A percentile compares a stretch with the other conserved stretches of the same genome.
These are phyloP conservation scores for Heliamphora pulchella DNA, from an alignment of 179 eudicot species.

Conservation along the genomic window DNA sequence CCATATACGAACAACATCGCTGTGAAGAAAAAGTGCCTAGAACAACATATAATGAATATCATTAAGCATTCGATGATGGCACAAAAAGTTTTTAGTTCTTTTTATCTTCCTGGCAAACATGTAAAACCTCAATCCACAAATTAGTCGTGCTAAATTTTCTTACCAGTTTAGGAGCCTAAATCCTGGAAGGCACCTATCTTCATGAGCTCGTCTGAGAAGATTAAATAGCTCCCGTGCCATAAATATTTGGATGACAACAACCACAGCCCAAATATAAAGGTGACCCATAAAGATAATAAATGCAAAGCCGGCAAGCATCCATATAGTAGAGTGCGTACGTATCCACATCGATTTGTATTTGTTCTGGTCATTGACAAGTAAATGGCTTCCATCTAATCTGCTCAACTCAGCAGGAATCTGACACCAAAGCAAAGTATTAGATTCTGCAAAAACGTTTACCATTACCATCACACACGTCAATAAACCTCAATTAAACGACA, in stretches of 20 bases:
- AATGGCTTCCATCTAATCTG: slow-evolving; percentile 61
- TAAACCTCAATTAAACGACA: too few relatives aligned
- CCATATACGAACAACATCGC: slow-evolving; percentile 96
- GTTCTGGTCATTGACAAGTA: slow-evolving; percentile 68
- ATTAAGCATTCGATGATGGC: too few relatives aligned
- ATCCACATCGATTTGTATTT: slow-evolving; percentile 87
- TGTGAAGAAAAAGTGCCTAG: slow-evolving; percentile 97
- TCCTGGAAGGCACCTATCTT: slow-evolving; percentile 85
- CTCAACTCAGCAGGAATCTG: too few relatives aligned
- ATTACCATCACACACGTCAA: too few relatives aligned
- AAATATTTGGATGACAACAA: slow-evolving; percentile 78
- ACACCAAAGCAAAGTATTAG: too few relatives aligned
- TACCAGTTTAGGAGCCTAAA: slow-evolving; percentile 88
- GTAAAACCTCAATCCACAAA: too few relatives aligned
- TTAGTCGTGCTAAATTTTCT: too few relatives aligned
- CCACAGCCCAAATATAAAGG: slow-evolving; percentile 96
- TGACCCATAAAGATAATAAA: slow-evolving; percentile 89
- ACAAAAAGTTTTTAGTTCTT: too few relatives aligned
- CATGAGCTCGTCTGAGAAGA: slow-evolving; percentile 70
- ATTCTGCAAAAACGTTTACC: too few relatives aligned
- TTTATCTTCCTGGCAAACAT: too few relatives aligned
- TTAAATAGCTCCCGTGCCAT: slow-evolving; percentile 89
- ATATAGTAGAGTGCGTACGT: slow-evolving; percentile 72
- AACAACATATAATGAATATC: too few relatives aligned
- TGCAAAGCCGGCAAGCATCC: slow-evolving; percentile 95